Conservation (phyloP, 2,329 filamentous ascomycete genomes). For the Blastomyces parvus region DNA sequence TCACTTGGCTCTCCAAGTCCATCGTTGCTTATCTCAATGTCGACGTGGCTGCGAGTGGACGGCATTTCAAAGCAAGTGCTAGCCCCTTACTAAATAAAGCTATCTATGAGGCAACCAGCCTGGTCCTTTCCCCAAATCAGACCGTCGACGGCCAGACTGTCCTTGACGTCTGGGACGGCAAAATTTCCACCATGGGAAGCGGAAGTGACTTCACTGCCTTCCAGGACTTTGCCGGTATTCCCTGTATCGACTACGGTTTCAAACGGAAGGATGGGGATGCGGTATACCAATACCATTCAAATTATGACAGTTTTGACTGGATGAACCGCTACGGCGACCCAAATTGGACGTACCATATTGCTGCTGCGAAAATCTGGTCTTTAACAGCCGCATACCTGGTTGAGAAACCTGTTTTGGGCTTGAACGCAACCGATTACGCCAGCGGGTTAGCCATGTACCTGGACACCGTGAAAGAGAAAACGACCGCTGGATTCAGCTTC, state of each 20-base stretch:
- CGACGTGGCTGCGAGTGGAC: conserved; percentile 62
- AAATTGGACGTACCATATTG: conserved; percentile 49
- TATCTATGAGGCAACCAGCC: conserved; percentile 55
- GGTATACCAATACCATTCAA: conserved; percentile 68
- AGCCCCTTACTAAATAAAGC: conserved; percentile 68
- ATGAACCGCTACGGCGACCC: conserved; percentile 69
- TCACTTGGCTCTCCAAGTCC: conserved; percentile 65
- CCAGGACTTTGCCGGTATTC: conserved; percentile 60
- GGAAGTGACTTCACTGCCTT: conserved; percentile 68
- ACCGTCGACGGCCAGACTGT: conserved; percentile 60
- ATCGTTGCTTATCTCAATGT: conserved; percentile 80
- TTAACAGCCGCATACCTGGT: conserved; percentile 52
- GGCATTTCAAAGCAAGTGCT: conserved; percentile 54
- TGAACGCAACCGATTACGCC: conserved; percentile 58
- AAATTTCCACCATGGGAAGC: conserved; percentile 57
- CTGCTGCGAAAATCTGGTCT: conserved; percentile 57
- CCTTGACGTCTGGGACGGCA: conserved; percentile 55
- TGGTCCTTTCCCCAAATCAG: conserved; percentile 65
- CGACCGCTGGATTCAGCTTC: conserved; percentile 31
- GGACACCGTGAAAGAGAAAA: conserved; percentile 22
- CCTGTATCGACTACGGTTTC: conserved; percentile 57
- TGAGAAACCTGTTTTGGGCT: conserved; percentile 53
- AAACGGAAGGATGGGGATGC: conserved; percentile 33
- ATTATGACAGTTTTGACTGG: conserved; percentile 79
- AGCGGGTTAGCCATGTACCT: conserved; percentile 43